phyloP scores from a whole-genome alignment of 805 yeast genomes.

The Tetrapisispora pingtungensis region DNA sequence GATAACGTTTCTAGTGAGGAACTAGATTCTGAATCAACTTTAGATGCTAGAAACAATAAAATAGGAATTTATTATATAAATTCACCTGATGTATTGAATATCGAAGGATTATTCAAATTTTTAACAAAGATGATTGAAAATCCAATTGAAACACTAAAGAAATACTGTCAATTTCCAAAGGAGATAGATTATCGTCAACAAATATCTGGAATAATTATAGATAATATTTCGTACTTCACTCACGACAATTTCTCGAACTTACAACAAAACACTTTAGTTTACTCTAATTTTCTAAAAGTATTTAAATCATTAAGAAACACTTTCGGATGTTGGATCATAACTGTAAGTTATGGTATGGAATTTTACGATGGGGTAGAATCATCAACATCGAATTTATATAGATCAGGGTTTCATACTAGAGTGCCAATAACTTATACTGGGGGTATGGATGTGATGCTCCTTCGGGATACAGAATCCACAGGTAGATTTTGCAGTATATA shows the following conservation, averaged over 20 bases:
- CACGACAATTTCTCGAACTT: conserved; percentile 7
- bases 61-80: conserved; percentile 10
- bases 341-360: conserved; percentile 21
- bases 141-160: conserved; percentile 17
- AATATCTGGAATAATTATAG: conserved; percentile 25
- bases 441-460: conserved; percentile 20
- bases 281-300: conserved; percentile 11
- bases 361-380: conserved; percentile 23
- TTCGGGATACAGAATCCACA: conserved; percentile 14
- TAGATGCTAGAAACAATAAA: too few relatives aligned
- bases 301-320: conserved; percentile 14
- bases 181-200: conserved; percentile 5
- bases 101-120: conserved; percentile 16
- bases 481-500: conserved; percentile 8
- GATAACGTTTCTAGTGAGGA: not conserved
- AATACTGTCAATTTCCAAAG: conserved; percentile 9
- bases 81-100: conserved; percentile 13
- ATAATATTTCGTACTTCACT: conserved; percentile 22
- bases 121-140: conserved; percentile 15
- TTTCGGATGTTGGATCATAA: conserved; percentile 24
- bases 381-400: conserved; percentile 5
- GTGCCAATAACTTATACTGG: conserved; percentile 19
- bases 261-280: conserved; percentile 3
- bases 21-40: not conserved
- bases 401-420: conserved; percentile 10